phyloP scores from a whole-genome alignment of 371 early-diverging fungal genomes.

The Homolaphlyctis polyrhiza region DNA sequence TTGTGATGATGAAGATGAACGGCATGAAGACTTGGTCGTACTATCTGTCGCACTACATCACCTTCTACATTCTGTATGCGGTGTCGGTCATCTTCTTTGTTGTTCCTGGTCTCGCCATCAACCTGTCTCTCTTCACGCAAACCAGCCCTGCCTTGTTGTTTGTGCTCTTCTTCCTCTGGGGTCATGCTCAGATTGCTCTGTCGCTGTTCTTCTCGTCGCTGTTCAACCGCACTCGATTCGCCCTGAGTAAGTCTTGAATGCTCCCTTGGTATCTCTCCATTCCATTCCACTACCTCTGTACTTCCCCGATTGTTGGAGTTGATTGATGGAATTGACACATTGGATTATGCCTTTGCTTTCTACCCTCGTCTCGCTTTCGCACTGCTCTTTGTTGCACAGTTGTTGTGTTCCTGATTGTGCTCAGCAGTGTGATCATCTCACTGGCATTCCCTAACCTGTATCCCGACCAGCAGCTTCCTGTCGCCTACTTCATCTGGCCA shows the following conservation, averaged over 20 bases:
- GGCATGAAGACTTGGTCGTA: constrained; percentile 59
- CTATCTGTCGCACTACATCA: constrained; percentile 49
- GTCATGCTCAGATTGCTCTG: constrained; percentile 50
- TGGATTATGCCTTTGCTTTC: too few species aligned
- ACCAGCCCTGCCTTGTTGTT: constrained; percentile 49
- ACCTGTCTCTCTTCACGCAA: constrained; percentile 57
- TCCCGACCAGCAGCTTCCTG: constrained; percentile 19
- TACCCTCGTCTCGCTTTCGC: too few species aligned
- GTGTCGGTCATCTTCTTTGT: constrained; percentile 53
- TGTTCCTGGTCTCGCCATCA: constrained; percentile 42
- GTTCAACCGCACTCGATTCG: constrained; percentile 53
- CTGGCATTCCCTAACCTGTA: constrained; percentile 40
- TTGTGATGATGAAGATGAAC: constrained; percentile 71
- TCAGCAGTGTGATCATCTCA: constrained; percentile 55
- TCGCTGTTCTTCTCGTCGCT: constrained; percentile 59
- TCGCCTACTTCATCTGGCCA: constrained; percentile 61
- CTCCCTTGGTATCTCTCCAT: background rate
- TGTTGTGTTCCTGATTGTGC: constrained; percentile 53
- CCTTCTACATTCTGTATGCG: constrained; percentile 58
- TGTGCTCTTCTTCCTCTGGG: constrained; percentile 34
- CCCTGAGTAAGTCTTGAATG: constrained; percentile 36
- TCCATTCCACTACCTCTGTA: background rate
- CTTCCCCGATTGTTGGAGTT: background rate
- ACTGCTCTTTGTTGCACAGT: too few species aligned
- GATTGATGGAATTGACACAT: too few species aligned